A percentile compares a stretch with the other conserved stretches of the same genome.
Evolutionary conservation across 495 filamentous ascomycete species (phyloP).

Genomic region (Daldinia caldariorum): DNA sequence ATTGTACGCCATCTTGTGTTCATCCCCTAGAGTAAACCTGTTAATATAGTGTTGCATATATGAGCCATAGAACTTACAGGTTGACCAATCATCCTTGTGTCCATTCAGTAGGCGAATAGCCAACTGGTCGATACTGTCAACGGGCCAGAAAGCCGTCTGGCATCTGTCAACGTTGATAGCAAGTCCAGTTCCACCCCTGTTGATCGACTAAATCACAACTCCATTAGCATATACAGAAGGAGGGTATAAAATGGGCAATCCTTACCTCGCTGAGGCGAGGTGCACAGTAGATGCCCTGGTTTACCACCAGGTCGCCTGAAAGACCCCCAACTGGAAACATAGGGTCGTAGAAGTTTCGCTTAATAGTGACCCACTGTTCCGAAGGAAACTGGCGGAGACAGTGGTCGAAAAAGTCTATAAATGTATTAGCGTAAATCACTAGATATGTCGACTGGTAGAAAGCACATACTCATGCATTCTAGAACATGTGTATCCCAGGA

Average conservation of each 20-base stretch:
- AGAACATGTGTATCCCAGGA: conserved; percentile 71
- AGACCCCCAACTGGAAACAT: conserved; percentile 10
- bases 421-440: conserved; percentile 34
- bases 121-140: conserved; percentile 48
- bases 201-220: conserved; percentile 45
- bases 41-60: neutral
- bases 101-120: conserved; percentile 31
- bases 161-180: conserved; percentile 85
- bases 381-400: conserved; percentile 80
- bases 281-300: conserved; percentile 86
- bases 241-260: neutral
- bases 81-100: conserved; percentile 16
- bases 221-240: conserved; percentile 13
- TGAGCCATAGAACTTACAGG: conserved; percentile 23
- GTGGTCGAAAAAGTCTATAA: conserved; percentile 83
- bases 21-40: conserved; percentile 6
- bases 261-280: conserved; percentile 73
- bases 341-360: conserved; percentile 79
- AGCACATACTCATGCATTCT: conserved; percentile 75
- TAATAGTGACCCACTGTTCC: conserved; percentile 69
- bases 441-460: neutral
- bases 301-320: conserved; percentile 65
- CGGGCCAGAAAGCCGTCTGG: conserved; percentile 78
- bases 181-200: conserved; percentile 62
- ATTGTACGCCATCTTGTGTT: neutral